Base-by-base conservation (phyloP, 306 rosid species). In the Begonia peltatifolia region DNA sequence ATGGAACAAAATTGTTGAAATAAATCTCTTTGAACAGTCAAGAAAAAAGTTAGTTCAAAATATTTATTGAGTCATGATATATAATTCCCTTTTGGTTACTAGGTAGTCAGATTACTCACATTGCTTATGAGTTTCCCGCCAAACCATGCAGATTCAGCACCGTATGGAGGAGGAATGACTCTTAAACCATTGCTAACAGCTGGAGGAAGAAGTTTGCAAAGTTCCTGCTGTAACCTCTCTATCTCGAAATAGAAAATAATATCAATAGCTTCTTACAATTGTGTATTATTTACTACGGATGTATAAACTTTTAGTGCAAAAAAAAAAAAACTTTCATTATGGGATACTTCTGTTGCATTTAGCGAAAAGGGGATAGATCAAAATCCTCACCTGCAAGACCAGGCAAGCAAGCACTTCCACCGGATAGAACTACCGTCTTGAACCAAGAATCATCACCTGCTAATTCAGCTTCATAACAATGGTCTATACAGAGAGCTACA, bases 341-440 rank as follows among this genome's bases (percentile, higher is more conserved):
- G 38, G 38, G 8, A 30, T 30, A 30, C 38, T 30, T 30, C 3
- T 56, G 17, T n/a, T n/a, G 20, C 23, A 10, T 52, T 1, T 3
- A 52, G 14, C 6, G 41, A 22, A 16, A 41, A n/a, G 41, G 49
- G 38, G 9, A 50, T 10, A 18, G 46, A 12, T 11, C 17, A 35
- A 17, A 22, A 11, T 17, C 46, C 15, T n/a, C 22, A 85, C 97
- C 97, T 74, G 95, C 79, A 18, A 89, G 57, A 64, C 97, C 95
- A 17, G 97, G 97, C 63, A 89, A 70, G 63, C 97, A 85, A 18
- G 94, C 84, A 36, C 80, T 72, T 11, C 95, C 95, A 14, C 97
- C 97, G 0, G 90, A 72, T 56, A 89, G 69, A 50, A 89, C 80
- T 35, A 89, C 73, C 54, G 81, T 89, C 71, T 85, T 84, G 74